These are phyloP conservation scores for Phytophthora lateralis DNA, from an alignment of 352 stramenopile species.

Conservation along the genomic window DNA sequence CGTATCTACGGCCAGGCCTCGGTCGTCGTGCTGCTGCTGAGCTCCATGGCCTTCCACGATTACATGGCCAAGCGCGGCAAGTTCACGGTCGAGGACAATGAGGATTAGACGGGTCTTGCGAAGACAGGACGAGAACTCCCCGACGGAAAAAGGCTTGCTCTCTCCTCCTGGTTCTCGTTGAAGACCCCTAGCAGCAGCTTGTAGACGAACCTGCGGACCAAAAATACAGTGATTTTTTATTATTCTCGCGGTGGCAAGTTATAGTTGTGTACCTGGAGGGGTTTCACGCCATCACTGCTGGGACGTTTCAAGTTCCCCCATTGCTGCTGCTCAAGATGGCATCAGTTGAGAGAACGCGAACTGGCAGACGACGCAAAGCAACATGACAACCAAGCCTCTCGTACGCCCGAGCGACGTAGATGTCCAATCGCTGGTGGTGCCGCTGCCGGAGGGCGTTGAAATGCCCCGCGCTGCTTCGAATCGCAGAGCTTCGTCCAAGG, in stretches of 20 bases:
- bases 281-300: conserved; percentile 15
- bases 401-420: conserved; percentile 39
- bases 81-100: conserved; percentile 54
- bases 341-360: conserved; percentile 18
- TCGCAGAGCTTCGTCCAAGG: conserved; percentile 7
- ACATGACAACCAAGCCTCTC: conserved; percentile 34
- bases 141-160: conserved; percentile 17
- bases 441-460: conserved; percentile 24
- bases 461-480: conserved; percentile 18
- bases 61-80: conserved; percentile 78
- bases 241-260: neutral
- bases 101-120: conserved; percentile 22
- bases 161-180: neutral
- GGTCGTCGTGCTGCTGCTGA: conserved; percentile 71
- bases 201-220: conserved; percentile 2
- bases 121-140: conserved; percentile 5
- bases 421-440: conserved; percentile 34
- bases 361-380: conserved; percentile 2
- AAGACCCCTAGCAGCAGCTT: conserved; percentile 1
- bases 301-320: neutral
- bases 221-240: conserved; percentile 41
- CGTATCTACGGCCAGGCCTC: conserved; percentile 82
- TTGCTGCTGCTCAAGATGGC: conserved; percentile 9
- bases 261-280: neutral
- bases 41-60: conserved; percentile 87